Evolutionary conservation across 768 basidiomycete species (phyloP).

Genomic region (Amanita molliuscula): DNA sequence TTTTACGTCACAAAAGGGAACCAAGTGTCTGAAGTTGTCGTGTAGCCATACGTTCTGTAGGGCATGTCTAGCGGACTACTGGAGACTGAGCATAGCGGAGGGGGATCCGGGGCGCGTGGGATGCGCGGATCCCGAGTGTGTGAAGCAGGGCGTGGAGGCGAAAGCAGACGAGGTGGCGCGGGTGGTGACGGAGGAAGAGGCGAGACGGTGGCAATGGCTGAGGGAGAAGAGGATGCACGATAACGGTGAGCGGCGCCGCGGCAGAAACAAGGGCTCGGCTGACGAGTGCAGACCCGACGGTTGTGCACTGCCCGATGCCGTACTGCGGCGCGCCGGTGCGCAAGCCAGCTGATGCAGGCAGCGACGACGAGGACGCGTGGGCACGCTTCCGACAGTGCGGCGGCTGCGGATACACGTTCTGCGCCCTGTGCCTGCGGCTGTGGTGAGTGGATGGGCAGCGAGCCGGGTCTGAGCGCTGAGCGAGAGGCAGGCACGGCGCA

Average conservation of each 20-base stretch:
- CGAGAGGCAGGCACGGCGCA: conserved; percentile 64
- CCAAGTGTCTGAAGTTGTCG: conserved; percentile 55
- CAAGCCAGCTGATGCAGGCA: conserved; percentile 32
- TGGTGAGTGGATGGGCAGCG: conserved; percentile 39
- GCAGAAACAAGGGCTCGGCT: not conserved
- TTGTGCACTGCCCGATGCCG: conserved; percentile 70
- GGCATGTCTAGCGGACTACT: conserved; percentile 72
- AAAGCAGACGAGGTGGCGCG: conserved; percentile 63
- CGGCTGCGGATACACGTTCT: conserved; percentile 69
- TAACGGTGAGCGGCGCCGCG: conserved; percentile 35
- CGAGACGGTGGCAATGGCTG: conserved; percentile 72
- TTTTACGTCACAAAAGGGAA: conserved; percentile 62
- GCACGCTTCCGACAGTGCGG: conserved; percentile 63
- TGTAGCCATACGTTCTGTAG: conserved; percentile 81
- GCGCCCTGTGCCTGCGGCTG: conserved; percentile 69
- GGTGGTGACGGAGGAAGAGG: conserved; percentile 54
- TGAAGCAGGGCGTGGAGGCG: conserved; percentile 52
- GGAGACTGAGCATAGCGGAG: conserved; percentile 72
- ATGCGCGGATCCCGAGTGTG: conserved; percentile 74
- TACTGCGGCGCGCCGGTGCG: conserved; percentile 77
- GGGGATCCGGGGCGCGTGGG: conserved; percentile 68
- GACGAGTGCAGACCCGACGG: conserved; percentile 51
- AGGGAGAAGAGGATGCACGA: conserved; percentile 64
- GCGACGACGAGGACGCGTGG: conserved; percentile 56
- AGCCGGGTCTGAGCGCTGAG: not conserved